Conservation (phyloP, 305 asterid species). For the Solanum hybrid region DNA sequence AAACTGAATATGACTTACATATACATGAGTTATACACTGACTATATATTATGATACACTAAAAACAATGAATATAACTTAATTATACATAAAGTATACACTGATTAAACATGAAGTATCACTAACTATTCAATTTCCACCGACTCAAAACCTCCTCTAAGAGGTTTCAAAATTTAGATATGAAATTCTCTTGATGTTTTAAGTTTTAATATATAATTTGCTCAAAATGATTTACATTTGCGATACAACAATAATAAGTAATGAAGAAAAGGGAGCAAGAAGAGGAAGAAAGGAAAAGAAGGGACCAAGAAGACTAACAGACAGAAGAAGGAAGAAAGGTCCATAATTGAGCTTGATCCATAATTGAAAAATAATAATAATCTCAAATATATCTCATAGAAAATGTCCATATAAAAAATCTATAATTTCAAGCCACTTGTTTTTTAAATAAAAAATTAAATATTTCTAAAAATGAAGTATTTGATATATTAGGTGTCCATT, state of each 20-base stretch:
- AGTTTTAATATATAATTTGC: no score
- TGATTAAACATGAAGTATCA: neutral
- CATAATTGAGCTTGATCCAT: neutral
- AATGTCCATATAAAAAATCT: neutral
- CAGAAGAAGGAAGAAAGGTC: no score
- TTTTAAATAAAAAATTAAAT: no score
- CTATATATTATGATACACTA: neutral
- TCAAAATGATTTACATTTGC: no score
- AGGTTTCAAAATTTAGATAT: no score
- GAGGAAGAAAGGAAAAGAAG: no score
- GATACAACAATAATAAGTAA: no score
- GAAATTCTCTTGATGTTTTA: no score
- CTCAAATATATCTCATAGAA: neutral
- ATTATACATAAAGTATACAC: no score
- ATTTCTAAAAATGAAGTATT: neutral
- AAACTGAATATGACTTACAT: neutral
- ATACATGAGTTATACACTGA: neutral
- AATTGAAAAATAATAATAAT: neutral
- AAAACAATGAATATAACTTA: no score
- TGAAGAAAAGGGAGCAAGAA: neutral
- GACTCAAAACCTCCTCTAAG: neutral
- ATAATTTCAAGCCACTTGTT: neutral
- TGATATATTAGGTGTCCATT: neutral
- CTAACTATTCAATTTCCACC: neutral
- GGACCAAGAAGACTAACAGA: no score